Conservation (phyloP, 805 yeast genomes). For the Saccharomyces kudriavzevii region DNA sequence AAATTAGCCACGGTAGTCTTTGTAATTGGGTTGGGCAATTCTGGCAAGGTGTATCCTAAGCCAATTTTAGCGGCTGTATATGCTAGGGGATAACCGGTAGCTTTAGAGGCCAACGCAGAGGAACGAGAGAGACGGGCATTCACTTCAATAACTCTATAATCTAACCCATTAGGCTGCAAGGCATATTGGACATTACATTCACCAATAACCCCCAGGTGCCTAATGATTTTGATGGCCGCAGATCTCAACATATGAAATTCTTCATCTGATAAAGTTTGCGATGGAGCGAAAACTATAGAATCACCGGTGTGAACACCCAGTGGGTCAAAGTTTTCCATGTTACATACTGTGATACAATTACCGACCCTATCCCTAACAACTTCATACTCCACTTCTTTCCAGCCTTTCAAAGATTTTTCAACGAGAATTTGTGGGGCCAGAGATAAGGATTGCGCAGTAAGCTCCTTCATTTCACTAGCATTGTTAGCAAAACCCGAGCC, state of each 20-base stretch:
- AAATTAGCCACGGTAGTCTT: conserved; percentile 93
- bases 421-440: conserved; percentile 92
- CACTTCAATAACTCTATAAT: conserved; percentile 93
- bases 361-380: conserved; percentile 95
- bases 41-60: conserved; percentile 88
- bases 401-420: conserved; percentile 94
- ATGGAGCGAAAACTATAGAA: conserved; percentile 97
- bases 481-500: conserved; percentile 95
- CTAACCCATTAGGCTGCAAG: conserved; percentile 89
- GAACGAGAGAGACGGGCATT: conserved; percentile 96
- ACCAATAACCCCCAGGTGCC: conserved; percentile 97
- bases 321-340: conserved; percentile 98
- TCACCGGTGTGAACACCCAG: conserved; percentile 98
- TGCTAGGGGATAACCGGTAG: conserved; percentile 97
- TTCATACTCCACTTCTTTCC: conserved; percentile 98
- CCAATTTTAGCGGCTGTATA: conserved; percentile 98
- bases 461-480: conserved; percentile 71
- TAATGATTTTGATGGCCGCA: conserved; percentile 93
- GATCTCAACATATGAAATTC: conserved; percentile 97
- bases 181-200: conserved; percentile 98
- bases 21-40: conserved; percentile 92
- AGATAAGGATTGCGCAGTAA: conserved; percentile 82
- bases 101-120: conserved; percentile 95
- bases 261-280: conserved; percentile 93
- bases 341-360: conserved; percentile 97